Percentiles rank a stretch among this genome's conserved stretches.
Conservation (phyloP, 2,329 filamentous ascomycete genomes). For the Sordariomycetes sp. region DNA sequence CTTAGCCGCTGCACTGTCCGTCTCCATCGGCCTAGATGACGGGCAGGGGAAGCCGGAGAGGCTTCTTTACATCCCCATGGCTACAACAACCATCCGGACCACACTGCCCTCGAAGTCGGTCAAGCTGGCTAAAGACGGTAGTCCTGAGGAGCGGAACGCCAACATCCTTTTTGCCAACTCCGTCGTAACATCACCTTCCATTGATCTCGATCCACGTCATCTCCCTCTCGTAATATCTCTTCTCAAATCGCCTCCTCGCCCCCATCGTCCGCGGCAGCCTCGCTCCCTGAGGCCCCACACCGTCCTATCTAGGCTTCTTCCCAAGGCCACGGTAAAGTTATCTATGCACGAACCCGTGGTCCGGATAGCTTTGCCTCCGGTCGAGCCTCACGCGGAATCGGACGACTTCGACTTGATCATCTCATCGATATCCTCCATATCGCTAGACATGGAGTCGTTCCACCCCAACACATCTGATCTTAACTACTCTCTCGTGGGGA, state of each 20-base stretch:
- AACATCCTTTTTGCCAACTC: constrained; percentile 96
- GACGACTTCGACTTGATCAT: constrained; percentile 94
- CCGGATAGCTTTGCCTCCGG: constrained; percentile 75
- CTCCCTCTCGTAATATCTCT: constrained; percentile 75
- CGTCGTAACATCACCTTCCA: constrained; percentile 87
- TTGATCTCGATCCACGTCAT: constrained; percentile 88
- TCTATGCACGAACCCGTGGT: constrained; percentile 95
- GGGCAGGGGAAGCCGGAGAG: constrained; percentile 78
- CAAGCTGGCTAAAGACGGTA: constrained; percentile 62
- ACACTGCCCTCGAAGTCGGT: constrained; percentile 92
- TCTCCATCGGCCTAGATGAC: constrained; percentile 85
- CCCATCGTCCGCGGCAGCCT: constrained; percentile 17
- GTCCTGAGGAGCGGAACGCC: constrained; percentile 74
- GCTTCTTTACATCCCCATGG: constrained; percentile 91
- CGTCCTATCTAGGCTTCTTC: constrained; percentile 80
- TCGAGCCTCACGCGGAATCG: constrained; percentile 50
- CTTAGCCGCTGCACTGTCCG: constrained; percentile 79
- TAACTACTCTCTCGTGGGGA: constrained; percentile 78
- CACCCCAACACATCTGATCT: constrained; percentile 75
- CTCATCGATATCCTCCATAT: constrained; percentile 87
- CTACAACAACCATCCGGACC: constrained; percentile 87
- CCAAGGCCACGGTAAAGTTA: constrained; percentile 89
- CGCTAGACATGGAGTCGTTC: constrained; percentile 89
- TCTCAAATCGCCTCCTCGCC: constrained; percentile 43
- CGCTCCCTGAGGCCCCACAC: constrained; percentile 45